Percentiles rank a stretch among this genome's conserved stretches.
Evolutionary conservation across 2,329 filamentous ascomycete genomes (phyloP).

Genomic region (Immersiporthe knoxdaviesiana): DNA sequence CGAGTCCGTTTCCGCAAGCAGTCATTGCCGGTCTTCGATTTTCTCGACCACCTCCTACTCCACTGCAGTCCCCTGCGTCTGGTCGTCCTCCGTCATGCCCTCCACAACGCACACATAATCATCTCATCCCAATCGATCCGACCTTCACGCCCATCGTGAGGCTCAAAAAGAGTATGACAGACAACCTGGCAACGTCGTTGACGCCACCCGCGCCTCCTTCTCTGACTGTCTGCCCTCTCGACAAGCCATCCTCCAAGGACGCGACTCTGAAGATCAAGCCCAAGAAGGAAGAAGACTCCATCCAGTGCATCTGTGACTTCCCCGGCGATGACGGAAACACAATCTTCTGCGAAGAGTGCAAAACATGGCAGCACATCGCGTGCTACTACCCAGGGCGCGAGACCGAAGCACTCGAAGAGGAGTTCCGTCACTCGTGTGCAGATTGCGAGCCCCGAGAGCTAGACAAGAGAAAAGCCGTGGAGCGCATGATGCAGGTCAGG

Average conservation of each 20-base stretch:
- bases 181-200: constrained; percentile 57
- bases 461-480: constrained; percentile 74
- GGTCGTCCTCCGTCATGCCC: constrained; percentile 62
- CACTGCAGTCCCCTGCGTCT: constrained; percentile 38
- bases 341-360: constrained; percentile 93
- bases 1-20: neutral
- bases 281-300: constrained; percentile 76
- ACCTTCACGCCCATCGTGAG: constrained; percentile 46
- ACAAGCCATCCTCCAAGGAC: constrained; percentile 43
- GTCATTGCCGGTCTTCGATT: constrained; percentile 24
- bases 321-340: constrained; percentile 96
- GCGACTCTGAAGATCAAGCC: constrained; percentile 54
- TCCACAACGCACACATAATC: constrained; percentile 56
- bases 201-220: constrained; percentile 60
- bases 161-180: constrained; percentile 63
- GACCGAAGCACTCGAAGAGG: constrained; percentile 67
- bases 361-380: constrained; percentile 97
- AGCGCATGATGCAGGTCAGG: constrained; percentile 70
- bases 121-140: constrained; percentile 44
- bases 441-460: constrained; percentile 82
- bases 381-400: constrained; percentile 86
- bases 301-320: constrained; percentile 97
- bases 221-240: constrained; percentile 51
- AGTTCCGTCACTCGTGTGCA: constrained; percentile 81
- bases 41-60: constrained; percentile 25